Evolutionary conservation across 225 moss, liverwort and hornwort species (phyloP).

Genomic region (Rhytidiadelphus loreus): DNA sequence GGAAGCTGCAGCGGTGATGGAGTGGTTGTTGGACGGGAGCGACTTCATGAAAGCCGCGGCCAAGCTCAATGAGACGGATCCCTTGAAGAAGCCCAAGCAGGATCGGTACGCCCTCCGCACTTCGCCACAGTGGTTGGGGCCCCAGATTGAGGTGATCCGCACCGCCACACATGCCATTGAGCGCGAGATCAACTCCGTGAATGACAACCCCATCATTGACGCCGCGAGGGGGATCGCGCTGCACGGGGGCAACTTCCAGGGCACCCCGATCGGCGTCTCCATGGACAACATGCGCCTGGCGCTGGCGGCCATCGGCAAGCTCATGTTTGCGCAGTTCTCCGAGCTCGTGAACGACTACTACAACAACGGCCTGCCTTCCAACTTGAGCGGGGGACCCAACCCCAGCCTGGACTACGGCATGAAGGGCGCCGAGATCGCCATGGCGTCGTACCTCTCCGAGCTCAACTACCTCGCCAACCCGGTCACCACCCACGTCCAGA

Average conservation of each 20-base stretch:
- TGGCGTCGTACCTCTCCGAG: conserved; percentile 43
- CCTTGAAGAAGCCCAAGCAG: neutral
- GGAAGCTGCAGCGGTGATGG: no score
- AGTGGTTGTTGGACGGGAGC: neutral
- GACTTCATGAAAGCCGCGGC: neutral
- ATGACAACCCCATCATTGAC: conserved; percentile 64
- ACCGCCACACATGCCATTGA: neutral
- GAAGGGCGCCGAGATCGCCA: conserved; percentile 65
- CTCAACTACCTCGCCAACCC: conserved; percentile 51
- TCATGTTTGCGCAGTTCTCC: conserved; percentile 54
- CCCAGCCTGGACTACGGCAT: conserved; percentile 62
- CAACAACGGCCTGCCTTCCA: conserved; percentile 48
- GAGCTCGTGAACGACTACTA: conserved; percentile 59
- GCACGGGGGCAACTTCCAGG: conserved; percentile 51
- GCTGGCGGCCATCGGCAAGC: conserved; percentile 44
- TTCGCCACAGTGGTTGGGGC: neutral
- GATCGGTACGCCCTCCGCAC: neutral
- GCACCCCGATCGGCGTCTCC: conserved; percentile 45
- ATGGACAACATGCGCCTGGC: conserved; percentile 64
- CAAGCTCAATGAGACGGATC: neutral
- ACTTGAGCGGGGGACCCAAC: conserved; percentile 31
- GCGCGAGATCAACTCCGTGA: conserved; percentile 63
- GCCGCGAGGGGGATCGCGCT: conserved; percentile 1
- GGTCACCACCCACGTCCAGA: conserved; percentile 45
- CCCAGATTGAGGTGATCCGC: neutral